Evolutionary conservation across 352 stramenopile genomes (phyloP), one percentile per base, ranked within the genome.

Genomic region (Aphanomyces astaci): DNA sequence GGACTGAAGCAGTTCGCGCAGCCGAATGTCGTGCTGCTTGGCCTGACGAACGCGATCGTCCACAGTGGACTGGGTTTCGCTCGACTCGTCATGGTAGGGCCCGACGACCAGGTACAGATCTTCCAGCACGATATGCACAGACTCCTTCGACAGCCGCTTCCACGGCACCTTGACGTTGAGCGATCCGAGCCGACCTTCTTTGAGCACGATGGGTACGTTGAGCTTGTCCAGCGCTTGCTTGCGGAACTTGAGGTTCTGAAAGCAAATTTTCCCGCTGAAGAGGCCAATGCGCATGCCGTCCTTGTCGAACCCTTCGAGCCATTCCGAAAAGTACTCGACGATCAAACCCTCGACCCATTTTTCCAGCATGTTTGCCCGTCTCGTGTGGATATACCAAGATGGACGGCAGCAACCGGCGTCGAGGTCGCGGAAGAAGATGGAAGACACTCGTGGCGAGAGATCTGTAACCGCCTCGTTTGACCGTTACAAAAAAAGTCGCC

Each of bases 281-380:
- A 94, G 72, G 40, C 79, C 86, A 60, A 94, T 73, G 72, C 91
- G 91, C 82, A 93, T 94, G 75, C 92, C 91, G 79, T 93, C 83
- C 45, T 84, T 82, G 64, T 94, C 84, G 43, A 94, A 75, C 0
- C 83, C 86, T 33, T 93, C 86, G 66, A 94, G 77, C 83, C 86
- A 94, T 72, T 90, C 84, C 11, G 81, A 92, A 53, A 94, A 78
- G 64, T 94, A 93, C 76, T 94, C 84, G 65, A 89, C 86, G 46
- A 94, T 69, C 48, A 94, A 80, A 24, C 84, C 89, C 60, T 94
- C 84, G 62, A 94, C 76, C 9, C 92, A 76, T 64, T 89, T 91
- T 73, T 93, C 84, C 73, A 95, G 90, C 86, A 95, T 95, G n/a
- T n/a, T n/a, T n/a, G n/a, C n/a, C n/a, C n/a, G n/a, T n/a, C n/a